Base-by-base conservation (phyloP, 2,329 filamentous ascomycete species). In the Exophiala sp. region DNA sequence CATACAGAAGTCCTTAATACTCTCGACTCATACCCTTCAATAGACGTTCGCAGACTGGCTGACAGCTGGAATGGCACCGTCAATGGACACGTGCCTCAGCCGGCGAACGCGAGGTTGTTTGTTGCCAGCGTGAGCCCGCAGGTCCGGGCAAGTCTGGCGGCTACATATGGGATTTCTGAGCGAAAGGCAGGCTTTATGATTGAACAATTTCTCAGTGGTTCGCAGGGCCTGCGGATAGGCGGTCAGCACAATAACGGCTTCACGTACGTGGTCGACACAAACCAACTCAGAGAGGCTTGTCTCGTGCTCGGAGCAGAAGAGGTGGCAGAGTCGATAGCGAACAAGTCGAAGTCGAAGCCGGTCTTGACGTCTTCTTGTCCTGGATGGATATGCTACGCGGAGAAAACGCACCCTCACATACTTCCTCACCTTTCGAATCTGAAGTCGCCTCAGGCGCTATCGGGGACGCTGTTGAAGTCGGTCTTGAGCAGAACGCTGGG, bases 321-420 rank as follows among this genome's bases (percentile, higher is more conserved):
- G 68, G 84, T 88, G 7, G 72, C 83, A 16, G 70, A 72, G 41
- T 70, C 69, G 48, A 65, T 68, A 51, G 50, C 57, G 11, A 52
- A 55, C 44, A 50, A 57, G 24, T 60, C 61, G 21, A 65, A 61
- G 36, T 39, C 66, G 29, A 68, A 66, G 20, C 75, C 75, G 18
- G 69, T 78, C 21, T 79, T 99, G 40, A 90, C 91, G 7, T 91
- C 91, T 3, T 90, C 90, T 16, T 99, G 94, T 69, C 94, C 94
- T 1, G 94, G 94, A 6, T 99, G 95, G 91, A 92, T 99, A 52
- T 99, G 94, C 73, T 99, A 99, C 67, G 92, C 92, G 21, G 94
- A 99, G 71, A 97, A 99, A 75, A 97, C 92, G 51, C 94, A 99
- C 66, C 91, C 94, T 1, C 87, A 96, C 66, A 85, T 97, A 51